These are phyloP conservation scores for Mucor mucedo DNA, from an alignment of 371 early-diverging fungal species.

Conservation along the genomic window DNA sequence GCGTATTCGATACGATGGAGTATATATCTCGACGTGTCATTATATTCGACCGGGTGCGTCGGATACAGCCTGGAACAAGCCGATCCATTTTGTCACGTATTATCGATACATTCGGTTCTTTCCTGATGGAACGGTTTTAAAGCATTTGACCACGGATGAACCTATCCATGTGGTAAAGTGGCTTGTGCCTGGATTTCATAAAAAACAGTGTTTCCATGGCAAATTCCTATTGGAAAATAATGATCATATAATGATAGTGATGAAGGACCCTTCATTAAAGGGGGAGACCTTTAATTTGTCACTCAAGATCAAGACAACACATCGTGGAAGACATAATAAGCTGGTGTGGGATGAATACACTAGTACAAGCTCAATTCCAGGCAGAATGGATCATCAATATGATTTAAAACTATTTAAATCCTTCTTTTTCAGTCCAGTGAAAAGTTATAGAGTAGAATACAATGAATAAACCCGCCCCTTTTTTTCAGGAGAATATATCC, in stretches of 20 bases:
- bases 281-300: conserved; percentile 47
- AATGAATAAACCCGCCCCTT: conserved; percentile 8
- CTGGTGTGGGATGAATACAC: conserved; percentile 62
- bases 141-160: conserved; percentile 60
- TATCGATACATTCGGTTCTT: conserved; percentile 74
- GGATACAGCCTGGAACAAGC: conserved; percentile 62
- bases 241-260: conserved; percentile 29
- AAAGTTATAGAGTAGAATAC: conserved; percentile 41
- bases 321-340: conserved; percentile 71
- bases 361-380: conserved; percentile 30
- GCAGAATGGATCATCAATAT: conserved; percentile 31
- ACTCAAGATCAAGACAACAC: conserved; percentile 56
- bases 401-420: conserved; percentile 51
- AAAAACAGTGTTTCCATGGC: conserved; percentile 55
- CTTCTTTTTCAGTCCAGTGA: conserved; percentile 50
- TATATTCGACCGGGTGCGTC: conserved; percentile 61
- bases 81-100: conserved; percentile 73
- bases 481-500: neutral
- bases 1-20: conserved; percentile 69
- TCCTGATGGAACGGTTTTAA: conserved; percentile 55
- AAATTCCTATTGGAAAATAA: conserved; percentile 37
- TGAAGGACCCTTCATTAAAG: conserved; percentile 42
- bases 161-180: conserved; percentile 50
- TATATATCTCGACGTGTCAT: conserved; percentile 70
- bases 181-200: conserved; percentile 33